Evolutionary conservation across 78 protist genomes (phyloP).

Genomic region (Trichosphaerium sp.): DNA sequence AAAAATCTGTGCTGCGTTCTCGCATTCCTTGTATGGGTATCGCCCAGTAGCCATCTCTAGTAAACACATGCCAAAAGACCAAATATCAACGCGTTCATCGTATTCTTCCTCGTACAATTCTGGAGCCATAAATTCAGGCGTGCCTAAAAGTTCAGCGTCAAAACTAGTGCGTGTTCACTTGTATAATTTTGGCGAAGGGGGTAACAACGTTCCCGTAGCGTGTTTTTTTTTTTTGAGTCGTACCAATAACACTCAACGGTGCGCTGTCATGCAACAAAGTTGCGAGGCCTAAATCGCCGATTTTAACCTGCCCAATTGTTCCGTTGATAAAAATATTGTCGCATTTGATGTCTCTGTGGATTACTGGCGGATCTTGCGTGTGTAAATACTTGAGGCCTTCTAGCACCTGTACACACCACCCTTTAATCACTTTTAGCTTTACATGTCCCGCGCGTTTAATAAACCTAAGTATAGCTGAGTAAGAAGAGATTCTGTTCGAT

Average conservation of each 20-base stretch:
- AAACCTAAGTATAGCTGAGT: too few relatives aligned
- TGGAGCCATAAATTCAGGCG: conserved; percentile 95
- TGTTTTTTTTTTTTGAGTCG: too few relatives aligned
- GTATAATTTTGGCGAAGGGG: too few relatives aligned
- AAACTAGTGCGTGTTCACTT: too few relatives aligned
- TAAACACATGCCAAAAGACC: conserved; percentile 87
- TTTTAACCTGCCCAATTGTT: conserved; percentile 57
- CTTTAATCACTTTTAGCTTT: conserved; percentile 15
- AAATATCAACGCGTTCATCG: conserved; percentile 76
- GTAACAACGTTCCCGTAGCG: too few relatives aligned
- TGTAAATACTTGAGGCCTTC: conserved; percentile 75
- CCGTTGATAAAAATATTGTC: conserved; percentile 92
- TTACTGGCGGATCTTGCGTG: conserved; percentile 44
- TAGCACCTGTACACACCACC: conserved; percentile 74
- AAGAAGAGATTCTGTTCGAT: too few relatives aligned
- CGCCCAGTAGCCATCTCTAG: conserved; percentile 78
- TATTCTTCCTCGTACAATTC: conserved; percentile 80
- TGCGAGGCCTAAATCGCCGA: conserved; percentile 91
- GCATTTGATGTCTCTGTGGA: conserved; percentile 93
- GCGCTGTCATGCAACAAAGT: conserved; percentile 3
- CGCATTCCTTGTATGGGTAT: conserved; percentile 83
- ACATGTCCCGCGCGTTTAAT: neutral
- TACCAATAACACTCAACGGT: conserved; percentile 6
- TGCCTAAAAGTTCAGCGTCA: too few relatives aligned
- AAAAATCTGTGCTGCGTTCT: conserved; percentile 56